phyloP scores from a whole-genome alignment of 2,329 filamentous ascomycete genomes.

The Ampelomyces quisqualis region DNA sequence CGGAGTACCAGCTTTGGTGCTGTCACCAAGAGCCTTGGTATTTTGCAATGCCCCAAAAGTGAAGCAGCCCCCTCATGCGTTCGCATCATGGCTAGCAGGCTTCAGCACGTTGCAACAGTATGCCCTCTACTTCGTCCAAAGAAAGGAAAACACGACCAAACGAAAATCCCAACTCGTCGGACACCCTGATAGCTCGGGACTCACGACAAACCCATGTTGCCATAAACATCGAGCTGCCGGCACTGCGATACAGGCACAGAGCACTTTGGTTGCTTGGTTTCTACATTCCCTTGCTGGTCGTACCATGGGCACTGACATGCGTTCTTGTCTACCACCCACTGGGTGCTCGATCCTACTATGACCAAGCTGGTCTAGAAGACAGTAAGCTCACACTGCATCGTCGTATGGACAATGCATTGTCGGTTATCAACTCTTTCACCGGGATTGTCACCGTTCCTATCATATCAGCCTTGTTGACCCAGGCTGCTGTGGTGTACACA shows the following conservation, averaged over 20 bases:
- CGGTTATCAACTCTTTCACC: slow-evolving; percentile 6
- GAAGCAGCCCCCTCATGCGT: too few relatives aligned
- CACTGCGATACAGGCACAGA: slow-evolving; percentile 7
- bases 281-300: slow-evolving; percentile 1
- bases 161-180: not conserved
- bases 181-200: not conserved
- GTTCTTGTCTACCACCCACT: slow-evolving; percentile 4
- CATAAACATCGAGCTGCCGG: not conserved
- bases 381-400: slow-evolving; percentile 1
- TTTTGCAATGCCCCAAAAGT: not conserved
- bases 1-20: too few relatives aligned
- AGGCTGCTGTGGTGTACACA: slow-evolving; percentile 15
- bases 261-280: slow-evolving; percentile 2
- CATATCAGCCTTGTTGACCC: slow-evolving; percentile 13
- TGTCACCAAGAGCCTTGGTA: not conserved
- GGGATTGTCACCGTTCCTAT: slow-evolving; percentile 12
- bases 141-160: not conserved
- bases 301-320: slow-evolving; percentile 3
- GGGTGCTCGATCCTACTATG: not conserved
- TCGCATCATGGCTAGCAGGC: too few relatives aligned
- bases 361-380: not conserved
- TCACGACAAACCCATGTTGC: not conserved
- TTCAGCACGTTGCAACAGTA: not conserved
- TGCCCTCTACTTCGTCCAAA: not conserved
- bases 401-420: not conserved